phyloP scores from a whole-genome alignment of 345 rosid genomes.

The Syzygium jambos region DNA sequence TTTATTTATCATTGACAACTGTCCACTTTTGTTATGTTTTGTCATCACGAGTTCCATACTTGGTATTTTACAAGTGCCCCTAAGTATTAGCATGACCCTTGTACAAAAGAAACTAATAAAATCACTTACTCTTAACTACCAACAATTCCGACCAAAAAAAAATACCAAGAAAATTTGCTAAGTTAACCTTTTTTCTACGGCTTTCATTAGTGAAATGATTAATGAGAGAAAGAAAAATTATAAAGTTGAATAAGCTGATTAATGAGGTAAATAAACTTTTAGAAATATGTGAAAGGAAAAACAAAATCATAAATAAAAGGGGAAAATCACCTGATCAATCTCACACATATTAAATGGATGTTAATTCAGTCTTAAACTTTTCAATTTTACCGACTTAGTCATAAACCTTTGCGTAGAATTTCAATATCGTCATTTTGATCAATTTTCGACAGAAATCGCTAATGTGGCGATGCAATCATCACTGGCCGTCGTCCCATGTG shows the following conservation, averaged over 20 bases:
- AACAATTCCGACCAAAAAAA: too few relatives aligned
- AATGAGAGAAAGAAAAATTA: background rate
- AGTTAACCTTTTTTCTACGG: background rate
- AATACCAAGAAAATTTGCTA: background rate
- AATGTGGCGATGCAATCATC: background rate
- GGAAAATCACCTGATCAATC: background rate
- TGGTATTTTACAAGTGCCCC: background rate
- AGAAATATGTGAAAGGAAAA: background rate
- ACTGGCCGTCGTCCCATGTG: rapidly evolving
- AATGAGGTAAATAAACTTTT: background rate
- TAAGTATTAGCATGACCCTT: background rate
- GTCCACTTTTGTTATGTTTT: background rate
- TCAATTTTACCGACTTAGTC: too few relatives aligned
- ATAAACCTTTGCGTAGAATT: too few relatives aligned
- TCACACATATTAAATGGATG: background rate
- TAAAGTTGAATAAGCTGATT: background rate
- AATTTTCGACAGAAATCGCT: rapidly evolving
- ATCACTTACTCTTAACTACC: background rate
- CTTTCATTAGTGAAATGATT: background rate
- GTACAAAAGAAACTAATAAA: background rate
- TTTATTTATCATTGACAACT: background rate
- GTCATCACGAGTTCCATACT: background rate
- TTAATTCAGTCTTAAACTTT: rapidly evolving
- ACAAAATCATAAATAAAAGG: background rate
- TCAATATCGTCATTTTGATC: background rate